Percentiles rank a stretch among this genome's conserved stretches.
Conservation (phyloP, 805 yeast genomes). For the Cyberlindnera mycetangii region DNA sequence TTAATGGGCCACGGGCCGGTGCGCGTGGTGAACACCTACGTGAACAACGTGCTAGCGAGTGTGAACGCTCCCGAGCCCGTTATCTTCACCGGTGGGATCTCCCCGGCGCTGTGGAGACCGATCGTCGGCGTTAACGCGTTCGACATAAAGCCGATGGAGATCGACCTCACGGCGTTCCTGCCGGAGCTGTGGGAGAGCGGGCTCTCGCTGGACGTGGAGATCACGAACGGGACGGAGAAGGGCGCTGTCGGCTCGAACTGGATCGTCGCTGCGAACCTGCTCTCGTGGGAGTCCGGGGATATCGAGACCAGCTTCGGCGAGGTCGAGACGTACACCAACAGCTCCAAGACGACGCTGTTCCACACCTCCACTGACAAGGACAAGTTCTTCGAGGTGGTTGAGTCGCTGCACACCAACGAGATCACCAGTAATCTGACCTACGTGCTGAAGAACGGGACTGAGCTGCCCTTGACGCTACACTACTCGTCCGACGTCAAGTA, state of each 20-base stretch:
- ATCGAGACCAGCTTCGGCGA: conserved; percentile 41
- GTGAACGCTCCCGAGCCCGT: conserved; percentile 67
- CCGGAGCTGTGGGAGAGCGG: conserved; percentile 63
- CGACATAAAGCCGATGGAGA: conserved; percentile 65
- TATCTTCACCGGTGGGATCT: conserved; percentile 76
- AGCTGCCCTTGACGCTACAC: conserved; percentile 23
- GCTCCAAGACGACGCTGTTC: conserved; percentile 10
- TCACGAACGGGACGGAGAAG: conserved; percentile 47
- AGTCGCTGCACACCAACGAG: conserved; percentile 14
- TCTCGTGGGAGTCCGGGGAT: conserved; percentile 48
- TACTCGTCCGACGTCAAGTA: conserved; percentile 27
- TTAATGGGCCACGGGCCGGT: conserved; percentile 68
- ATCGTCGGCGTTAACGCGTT: conserved; percentile 72
- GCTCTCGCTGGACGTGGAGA: conserved; percentile 42
- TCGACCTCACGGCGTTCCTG: conserved; percentile 68
- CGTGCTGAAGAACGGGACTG: conserved; percentile 23
- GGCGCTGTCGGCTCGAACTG: conserved; percentile 43
- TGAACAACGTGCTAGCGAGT: conserved; percentile 58
- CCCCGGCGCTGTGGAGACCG: conserved; percentile 81
- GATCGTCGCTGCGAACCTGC: conserved; percentile 56
- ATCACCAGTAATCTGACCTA: conserved; percentile 19
- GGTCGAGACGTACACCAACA: conserved; percentile 29
- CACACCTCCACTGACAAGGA: conserved; percentile 16
- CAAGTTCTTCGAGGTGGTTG: conserved; percentile 24
- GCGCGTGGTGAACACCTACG: conserved; percentile 59